These are phyloP conservation scores for Talaromyces stipitatus DNA, from an alignment of 495 filamentous ascomycete genomes.

Conservation along the genomic window DNA sequence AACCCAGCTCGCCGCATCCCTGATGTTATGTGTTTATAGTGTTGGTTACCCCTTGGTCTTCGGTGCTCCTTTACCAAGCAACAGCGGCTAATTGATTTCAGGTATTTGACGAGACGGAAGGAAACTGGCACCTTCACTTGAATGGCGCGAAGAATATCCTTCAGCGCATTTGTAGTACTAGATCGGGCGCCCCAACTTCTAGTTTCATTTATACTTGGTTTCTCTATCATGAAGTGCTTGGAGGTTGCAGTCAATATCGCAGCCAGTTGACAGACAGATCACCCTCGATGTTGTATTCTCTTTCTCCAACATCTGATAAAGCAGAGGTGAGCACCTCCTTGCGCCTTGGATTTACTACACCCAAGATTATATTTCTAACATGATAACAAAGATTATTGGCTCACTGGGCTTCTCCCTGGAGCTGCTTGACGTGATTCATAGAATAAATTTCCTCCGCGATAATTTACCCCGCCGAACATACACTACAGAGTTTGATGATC, in stretches of 20 bases:
- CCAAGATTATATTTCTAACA: not conserved
- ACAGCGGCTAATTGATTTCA: not conserved
- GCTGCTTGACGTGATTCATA: not conserved
- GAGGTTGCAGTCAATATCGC: not conserved
- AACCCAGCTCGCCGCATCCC: not conserved
- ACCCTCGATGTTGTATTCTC: not conserved
- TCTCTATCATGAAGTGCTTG: slow-evolving; percentile 5
- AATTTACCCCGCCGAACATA: not conserved
- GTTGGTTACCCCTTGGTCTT: not conserved
- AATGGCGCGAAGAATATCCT: not conserved
- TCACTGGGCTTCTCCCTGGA: slow-evolving; percentile 1
- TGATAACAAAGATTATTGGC: not conserved
- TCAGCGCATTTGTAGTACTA: not conserved
- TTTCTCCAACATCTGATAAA: not conserved
- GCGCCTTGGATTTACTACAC: too few relatives aligned
- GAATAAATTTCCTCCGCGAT: not conserved
- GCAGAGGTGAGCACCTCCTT: not conserved
- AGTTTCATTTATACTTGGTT: slow-evolving; percentile 1
- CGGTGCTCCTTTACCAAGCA: not conserved
- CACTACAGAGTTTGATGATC: not conserved
- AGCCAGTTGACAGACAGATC: not conserved
- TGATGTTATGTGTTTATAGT: slow-evolving; percentile 6
- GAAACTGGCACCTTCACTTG: slow-evolving; percentile 2
- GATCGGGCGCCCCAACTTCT: not conserved
- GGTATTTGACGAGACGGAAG: slow-evolving; percentile 5